These are phyloP conservation scores for Cydonia oblonga DNA, from an alignment of 331 rosid genomes.

Conservation along the genomic window DNA sequence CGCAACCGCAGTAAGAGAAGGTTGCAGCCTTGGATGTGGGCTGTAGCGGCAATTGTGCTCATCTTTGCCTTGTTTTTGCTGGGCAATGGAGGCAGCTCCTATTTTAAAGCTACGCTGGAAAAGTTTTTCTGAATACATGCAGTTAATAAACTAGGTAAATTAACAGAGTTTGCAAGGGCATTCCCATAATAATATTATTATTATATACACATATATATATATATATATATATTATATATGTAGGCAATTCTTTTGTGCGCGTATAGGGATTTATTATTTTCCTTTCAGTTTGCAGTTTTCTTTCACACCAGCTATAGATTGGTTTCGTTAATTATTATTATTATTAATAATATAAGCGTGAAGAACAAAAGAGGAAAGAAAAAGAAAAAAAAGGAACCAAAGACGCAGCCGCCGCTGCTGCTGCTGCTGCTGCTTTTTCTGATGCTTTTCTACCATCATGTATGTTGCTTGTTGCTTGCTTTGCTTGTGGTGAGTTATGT, in stretches of 20 bases:
- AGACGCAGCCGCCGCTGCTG: too few species aligned
- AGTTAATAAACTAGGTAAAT: conserved; percentile 19
- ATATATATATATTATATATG: not conserved
- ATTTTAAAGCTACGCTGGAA: conserved; percentile 25
- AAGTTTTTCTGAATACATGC: conserved; percentile 34
- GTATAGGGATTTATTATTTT: conserved; percentile 5
- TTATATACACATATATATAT: too few species aligned
- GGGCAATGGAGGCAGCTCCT: conserved; percentile 32
- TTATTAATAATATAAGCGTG: too few species aligned
- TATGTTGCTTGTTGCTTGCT: not conserved
- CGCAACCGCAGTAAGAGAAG: conserved; percentile 69
- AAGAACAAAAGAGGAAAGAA: too few species aligned
- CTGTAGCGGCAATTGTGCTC: conserved; percentile 17
- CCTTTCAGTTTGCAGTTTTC: conserved; percentile 1
- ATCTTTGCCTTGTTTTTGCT: conserved; percentile 6
- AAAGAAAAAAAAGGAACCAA: too few species aligned
- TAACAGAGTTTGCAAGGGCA: conserved; percentile 25
- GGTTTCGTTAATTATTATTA: too few species aligned
- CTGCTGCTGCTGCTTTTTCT: too few species aligned
- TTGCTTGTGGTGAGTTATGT: not conserved
- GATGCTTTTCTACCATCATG: too few species aligned
- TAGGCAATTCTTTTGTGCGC: conserved; percentile 11
- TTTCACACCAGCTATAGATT: not conserved
- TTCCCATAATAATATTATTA: conserved; percentile 17
- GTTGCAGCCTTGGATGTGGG: conserved; percentile 84